These are phyloP conservation scores for Croton laevigatus DNA, from an alignment of 441 rosid genomes.

Conservation along the genomic window DNA sequence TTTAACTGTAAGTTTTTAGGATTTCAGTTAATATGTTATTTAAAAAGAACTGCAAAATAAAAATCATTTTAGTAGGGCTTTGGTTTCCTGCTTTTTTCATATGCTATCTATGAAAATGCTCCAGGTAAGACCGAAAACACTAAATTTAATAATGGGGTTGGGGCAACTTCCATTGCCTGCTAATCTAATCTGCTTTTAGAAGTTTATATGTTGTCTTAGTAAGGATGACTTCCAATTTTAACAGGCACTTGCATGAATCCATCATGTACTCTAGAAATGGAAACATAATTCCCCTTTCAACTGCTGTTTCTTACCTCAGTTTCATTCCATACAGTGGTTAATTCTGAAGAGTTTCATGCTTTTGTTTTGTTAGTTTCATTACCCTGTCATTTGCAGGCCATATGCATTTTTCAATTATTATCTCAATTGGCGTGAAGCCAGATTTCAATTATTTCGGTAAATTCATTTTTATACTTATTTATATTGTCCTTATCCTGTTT, in stretches of 20 bases:
- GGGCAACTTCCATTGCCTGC: neutral
- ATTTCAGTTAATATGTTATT: neutral
- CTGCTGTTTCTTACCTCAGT: neutral
- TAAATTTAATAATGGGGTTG: neutral
- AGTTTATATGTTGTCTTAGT: neutral
- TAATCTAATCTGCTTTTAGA: neutral
- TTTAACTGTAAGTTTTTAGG: neutral
- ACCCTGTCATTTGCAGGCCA: slow-evolving; percentile 4
- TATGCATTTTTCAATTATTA: neutral
- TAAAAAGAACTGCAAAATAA: neutral
- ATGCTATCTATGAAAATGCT: neutral
- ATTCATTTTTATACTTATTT: slow-evolving; percentile 7
- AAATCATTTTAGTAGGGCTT: neutral
- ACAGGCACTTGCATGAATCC: neutral
- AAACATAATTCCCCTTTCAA: neutral
- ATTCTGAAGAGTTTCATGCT: slow-evolving; percentile 2
- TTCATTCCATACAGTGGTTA: slow-evolving; percentile 5
- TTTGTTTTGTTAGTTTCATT: slow-evolving; percentile 12
- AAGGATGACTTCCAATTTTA: neutral
- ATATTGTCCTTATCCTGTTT: slow-evolving; percentile 17
- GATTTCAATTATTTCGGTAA: neutral
- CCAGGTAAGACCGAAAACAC: neutral
- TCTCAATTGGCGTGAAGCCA: neutral
- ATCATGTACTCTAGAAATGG: neutral
- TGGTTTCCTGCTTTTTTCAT: neutral